A percentile compares a stretch with the other conserved stretches of the same genome.
Conservation (phyloP, 768 basidiomycete genomes). For the Psilocybe subaeruginosa region DNA sequence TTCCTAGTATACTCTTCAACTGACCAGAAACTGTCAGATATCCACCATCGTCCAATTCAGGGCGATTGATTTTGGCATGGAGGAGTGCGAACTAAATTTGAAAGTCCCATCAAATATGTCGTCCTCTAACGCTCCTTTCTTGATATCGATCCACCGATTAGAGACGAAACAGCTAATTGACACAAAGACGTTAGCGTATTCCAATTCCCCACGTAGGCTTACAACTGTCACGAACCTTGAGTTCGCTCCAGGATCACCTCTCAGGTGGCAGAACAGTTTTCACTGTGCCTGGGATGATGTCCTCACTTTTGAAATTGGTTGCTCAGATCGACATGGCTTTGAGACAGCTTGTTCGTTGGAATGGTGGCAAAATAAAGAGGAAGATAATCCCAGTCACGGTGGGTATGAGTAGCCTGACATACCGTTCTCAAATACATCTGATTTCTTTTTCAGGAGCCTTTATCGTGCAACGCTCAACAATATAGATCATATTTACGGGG, state of each 20-base stretch:
- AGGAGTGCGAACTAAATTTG: constrained; percentile 2
- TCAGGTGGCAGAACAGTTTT: not conserved
- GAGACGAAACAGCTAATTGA: not conserved
- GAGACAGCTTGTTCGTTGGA: not conserved
- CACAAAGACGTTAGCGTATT: not conserved
- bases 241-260: not conserved
- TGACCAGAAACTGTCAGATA: not conserved
- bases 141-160: not conserved
- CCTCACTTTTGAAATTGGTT: constrained; percentile 1
- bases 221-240: not conserved
- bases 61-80: constrained; percentile 8
- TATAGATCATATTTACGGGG: no score
- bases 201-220: not conserved
- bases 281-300: constrained; percentile 1
- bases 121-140: not conserved
- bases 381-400: constrained; percentile 3
- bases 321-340: not conserved
- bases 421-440: not conserved
- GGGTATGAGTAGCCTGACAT: not conserved
- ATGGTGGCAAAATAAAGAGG: constrained; percentile 7
- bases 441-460: not conserved
- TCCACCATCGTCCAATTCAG: constrained; percentile 6
- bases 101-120: not conserved
- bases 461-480: not conserved
- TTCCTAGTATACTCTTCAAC: not conserved